Base-by-base conservation (phyloP, 352 stramenopile species). In the Achlya hypogyna region DNA sequence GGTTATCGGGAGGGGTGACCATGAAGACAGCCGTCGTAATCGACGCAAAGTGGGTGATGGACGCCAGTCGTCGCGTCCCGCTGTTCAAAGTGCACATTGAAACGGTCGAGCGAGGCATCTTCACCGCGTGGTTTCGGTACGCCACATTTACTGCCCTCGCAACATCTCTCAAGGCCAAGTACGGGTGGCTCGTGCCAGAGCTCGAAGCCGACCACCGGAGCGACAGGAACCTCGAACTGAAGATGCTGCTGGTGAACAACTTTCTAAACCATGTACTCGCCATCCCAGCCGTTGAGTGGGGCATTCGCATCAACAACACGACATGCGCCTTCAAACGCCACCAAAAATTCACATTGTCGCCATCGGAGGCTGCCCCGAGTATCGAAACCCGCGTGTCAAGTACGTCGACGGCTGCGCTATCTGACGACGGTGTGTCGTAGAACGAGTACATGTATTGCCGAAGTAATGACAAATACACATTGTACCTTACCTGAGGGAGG, bases 241-340 rank as follows among this genome's bases (percentile, higher is more conserved):
- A 83, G 58, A 90, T 94, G 64, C 83, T 79, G 32, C 89, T 90
- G 64, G 74, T 94, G 6, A 94, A 94, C 69, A 81, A 91, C 73
- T 94, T 94, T 62, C 69, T 94, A 62, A 82, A 91, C 67, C 82
- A 89, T 34, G 83, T 91, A 53, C 91, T 83, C 56, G 89, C 88
- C 70, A 81, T 83, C 20, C 82, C 91, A 58, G 82, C 89, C 69
- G 92, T 94, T 73, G 83, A 94, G 64, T 94, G 85, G 85, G 85
- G 83, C 45, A 94, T 94, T 73, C 82, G 85, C 75, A 91, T 94
- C 86, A 83, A 94, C 74, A 91, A 94, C 72, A 83, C 92, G 72
- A 92, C 83, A 70, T 88, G 84, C 75, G 85, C 92, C 65, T 91
- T 90, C 82, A 94, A 94, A 72, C 81, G 54, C 54, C 14, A 40